A percentile compares a stretch with the other conserved stretches of the same genome.
Conservation (phyloP, 495 filamentous ascomycete species). For the Venustampulla echinocandica region DNA sequence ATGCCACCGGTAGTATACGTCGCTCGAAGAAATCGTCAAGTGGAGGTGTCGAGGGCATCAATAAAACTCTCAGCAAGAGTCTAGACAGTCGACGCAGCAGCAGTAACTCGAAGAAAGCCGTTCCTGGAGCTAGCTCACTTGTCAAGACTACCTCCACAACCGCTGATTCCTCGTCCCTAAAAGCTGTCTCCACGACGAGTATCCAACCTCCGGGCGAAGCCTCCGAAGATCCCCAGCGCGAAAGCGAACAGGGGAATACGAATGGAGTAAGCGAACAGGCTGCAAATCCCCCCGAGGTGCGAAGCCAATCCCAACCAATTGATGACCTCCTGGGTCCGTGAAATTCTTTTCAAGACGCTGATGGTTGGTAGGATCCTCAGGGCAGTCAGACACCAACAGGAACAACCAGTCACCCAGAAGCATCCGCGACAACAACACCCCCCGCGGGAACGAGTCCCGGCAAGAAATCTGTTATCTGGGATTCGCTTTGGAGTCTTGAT, state of each 20-base stretch:
- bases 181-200: constrained; percentile 9
- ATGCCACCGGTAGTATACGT: constrained; percentile 67
- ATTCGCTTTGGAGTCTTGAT: constrained; percentile 44
- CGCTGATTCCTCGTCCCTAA: constrained; percentile 13
- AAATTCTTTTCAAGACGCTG: constrained; percentile 17
- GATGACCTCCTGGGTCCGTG: constrained; percentile 27
- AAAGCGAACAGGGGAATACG: constrained; percentile 11
- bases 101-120: constrained; percentile 62
- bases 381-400: constrained; percentile 15
- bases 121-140: constrained; percentile 23
- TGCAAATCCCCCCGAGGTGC: constrained; percentile 25
- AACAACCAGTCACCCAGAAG: too few relatives aligned
- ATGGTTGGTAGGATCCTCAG: constrained; percentile 14
- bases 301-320: constrained; percentile 22
- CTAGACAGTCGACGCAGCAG: constrained; percentile 87
- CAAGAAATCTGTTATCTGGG: constrained; percentile 42
- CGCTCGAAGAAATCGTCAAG: constrained; percentile 35
- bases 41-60: constrained; percentile 56
- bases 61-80: constrained; percentile 72
- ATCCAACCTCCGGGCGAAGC: constrained; percentile 22
- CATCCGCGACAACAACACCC: neutral
- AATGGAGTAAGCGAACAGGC: constrained; percentile 13
- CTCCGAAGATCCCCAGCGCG: constrained; percentile 38
- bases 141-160: constrained; percentile 20
- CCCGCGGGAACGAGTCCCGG: constrained; percentile 22